Percentiles rank a stretch among this genome's conserved stretches.
These are phyloP conservation scores for Mucor plumbeus DNA, from an alignment of 371 early-diverging fungal genomes.

Conservation along the genomic window DNA sequence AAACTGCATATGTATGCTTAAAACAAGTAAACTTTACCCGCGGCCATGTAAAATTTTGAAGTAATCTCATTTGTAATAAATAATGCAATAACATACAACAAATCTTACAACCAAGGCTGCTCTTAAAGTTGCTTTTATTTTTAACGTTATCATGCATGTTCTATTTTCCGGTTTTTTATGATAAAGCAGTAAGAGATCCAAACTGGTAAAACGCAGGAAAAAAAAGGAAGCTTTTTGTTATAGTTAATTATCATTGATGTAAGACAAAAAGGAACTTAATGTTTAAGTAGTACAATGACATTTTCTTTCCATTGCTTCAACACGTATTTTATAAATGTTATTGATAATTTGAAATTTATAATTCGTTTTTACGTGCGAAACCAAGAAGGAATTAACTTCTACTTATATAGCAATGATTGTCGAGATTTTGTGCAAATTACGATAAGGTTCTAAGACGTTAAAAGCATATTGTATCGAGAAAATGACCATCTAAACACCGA, in stretches of 20 bases:
- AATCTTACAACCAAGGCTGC: not conserved
- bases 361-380: too few relatives aligned
- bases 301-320: not conserved
- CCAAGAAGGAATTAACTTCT: too few relatives aligned
- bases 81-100: not conserved
- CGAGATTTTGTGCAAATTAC: not conserved
- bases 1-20: too few relatives aligned
- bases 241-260: not conserved
- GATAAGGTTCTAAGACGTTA: not conserved
- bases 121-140: not conserved
- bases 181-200: not conserved
- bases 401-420: too few relatives aligned
- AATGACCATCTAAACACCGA: slow-evolving; percentile 14
- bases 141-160: not conserved
- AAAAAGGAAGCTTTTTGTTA: not conserved
- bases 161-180: not conserved
- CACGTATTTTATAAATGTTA: not conserved
- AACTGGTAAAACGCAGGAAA: not conserved
- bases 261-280: not conserved
- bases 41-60: too few relatives aligned
- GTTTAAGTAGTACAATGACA: not conserved
- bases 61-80: not conserved
- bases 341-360: not conserved
- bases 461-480: not conserved
- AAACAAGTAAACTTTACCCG: too few relatives aligned